Conservation (phyloP, 192 early-diverging fungal species). For the Phlyctochytrium arcticum region DNA sequence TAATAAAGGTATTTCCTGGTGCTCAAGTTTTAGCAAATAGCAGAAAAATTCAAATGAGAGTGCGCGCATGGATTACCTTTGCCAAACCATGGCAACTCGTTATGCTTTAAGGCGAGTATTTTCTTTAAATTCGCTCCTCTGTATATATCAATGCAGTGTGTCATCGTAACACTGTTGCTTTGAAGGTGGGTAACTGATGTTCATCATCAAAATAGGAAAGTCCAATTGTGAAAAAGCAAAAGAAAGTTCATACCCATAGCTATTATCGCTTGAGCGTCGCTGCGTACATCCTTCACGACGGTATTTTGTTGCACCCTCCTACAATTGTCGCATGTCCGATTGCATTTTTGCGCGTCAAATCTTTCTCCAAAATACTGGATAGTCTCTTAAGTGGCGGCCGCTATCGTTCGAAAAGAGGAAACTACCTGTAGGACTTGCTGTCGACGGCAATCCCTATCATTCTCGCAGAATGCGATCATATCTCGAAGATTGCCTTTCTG, state of each 20-base stretch:
- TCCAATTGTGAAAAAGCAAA: neutral
- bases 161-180: slow-evolving; percentile 56
- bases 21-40: neutral
- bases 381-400: neutral
- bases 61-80: slow-evolving; percentile 30
- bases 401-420: neutral
- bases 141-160: slow-evolving; percentile 70
- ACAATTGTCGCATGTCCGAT: slow-evolving; percentile 89
- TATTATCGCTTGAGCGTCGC: slow-evolving; percentile 47
- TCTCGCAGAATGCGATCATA: slow-evolving; percentile 76
- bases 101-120: slow-evolving; percentile 48
- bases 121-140: slow-evolving; percentile 60
- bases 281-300: slow-evolving; percentile 51
- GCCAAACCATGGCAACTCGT: slow-evolving; percentile 52
- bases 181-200: slow-evolving; percentile 24
- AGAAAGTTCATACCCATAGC: slow-evolving; percentile 39
- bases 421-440: slow-evolving; percentile 67
- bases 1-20: slow-evolving; percentile 45
- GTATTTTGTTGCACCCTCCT: slow-evolving; percentile 22
- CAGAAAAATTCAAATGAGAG: neutral
- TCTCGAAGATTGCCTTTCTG: slow-evolving; percentile 48
- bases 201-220: neutral
- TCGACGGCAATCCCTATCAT: slow-evolving; percentile 81
- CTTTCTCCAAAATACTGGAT: slow-evolving; percentile 81
- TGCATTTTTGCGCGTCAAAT: slow-evolving; percentile 63